A percentile compares a stretch with the other conserved stretches of the same genome.
These are phyloP conservation scores for Annulohypoxylon stygium DNA, from an alignment of 495 filamentous ascomycete species.

Conservation along the genomic window DNA sequence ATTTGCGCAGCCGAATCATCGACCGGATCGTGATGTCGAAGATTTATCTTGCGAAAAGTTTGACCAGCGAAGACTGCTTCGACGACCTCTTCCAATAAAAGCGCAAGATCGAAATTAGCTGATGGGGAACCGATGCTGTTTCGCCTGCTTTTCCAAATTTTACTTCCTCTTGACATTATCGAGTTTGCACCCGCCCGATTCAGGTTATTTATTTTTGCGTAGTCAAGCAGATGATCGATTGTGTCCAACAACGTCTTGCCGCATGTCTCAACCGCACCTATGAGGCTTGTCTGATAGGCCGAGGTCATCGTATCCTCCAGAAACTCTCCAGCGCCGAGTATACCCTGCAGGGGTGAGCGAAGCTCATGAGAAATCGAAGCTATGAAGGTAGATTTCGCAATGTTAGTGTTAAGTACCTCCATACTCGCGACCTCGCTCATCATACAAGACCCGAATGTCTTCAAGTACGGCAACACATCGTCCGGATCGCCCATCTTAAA, in stretches of 20 bases:
- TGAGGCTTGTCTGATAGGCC: conserved; percentile 69
- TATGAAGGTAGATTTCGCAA: conserved; percentile 76
- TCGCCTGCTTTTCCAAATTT: conserved; percentile 11
- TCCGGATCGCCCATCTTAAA: conserved; percentile 56
- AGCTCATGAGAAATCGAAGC: conserved; percentile 83
- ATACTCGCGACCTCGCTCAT: conserved; percentile 71
- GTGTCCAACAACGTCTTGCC: conserved; percentile 82
- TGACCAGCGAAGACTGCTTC: conserved; percentile 70
- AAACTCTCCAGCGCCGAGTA: conserved; percentile 79
- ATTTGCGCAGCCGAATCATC: conserved; percentile 29
- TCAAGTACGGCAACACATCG: conserved; percentile 58
- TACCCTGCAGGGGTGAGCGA: conserved; percentile 81
- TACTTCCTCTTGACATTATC: not conserved
- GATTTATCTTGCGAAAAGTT: conserved; percentile 46
- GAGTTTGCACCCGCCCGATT: conserved; percentile 25
- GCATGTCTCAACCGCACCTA: conserved; percentile 80
- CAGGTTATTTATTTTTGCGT: conserved; percentile 74
- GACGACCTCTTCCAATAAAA: conserved; percentile 69
- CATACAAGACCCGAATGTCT: conserved; percentile 70
- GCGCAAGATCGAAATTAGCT: conserved; percentile 54
- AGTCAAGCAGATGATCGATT: conserved; percentile 79
- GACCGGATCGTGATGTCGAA: conserved; percentile 38
- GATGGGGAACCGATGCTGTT: conserved; percentile 13
- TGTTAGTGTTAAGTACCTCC: conserved; percentile 56
- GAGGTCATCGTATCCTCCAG: conserved; percentile 67